These are phyloP conservation scores for Wickerhamiella kazuoi DNA, from an alignment of 805 yeast genomes.

Conservation along the genomic window DNA sequence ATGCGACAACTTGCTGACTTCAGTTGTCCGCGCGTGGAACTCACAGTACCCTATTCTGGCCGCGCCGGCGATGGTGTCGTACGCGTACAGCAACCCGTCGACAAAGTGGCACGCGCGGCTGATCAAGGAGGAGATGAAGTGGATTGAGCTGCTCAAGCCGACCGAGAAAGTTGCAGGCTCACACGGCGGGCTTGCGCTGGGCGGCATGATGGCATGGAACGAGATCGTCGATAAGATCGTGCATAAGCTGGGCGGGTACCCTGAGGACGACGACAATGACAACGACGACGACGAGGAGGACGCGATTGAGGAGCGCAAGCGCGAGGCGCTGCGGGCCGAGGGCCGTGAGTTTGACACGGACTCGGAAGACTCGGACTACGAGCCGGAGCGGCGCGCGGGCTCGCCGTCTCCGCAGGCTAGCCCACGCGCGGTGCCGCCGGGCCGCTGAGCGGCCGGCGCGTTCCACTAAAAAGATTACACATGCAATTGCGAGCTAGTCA, in stretches of 20 bases:
- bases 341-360: slow-evolving; percentile 24
- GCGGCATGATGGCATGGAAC: slow-evolving; percentile 97
- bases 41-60: slow-evolving; percentile 71
- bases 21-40: slow-evolving; percentile 90
- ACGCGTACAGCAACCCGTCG: slow-evolving; percentile 75
- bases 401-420: neutral
- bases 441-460: too few relatives aligned
- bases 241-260: slow-evolving; percentile 46
- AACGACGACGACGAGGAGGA: slow-evolving; percentile 30
- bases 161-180: slow-evolving; percentile 84
- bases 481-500: too few relatives aligned
- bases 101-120: slow-evolving; percentile 68
- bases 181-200: slow-evolving; percentile 97
- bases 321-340: slow-evolving; percentile 10
- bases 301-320: slow-evolving; percentile 20
- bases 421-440: neutral
- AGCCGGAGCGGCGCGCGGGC: neutral
- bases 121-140: slow-evolving; percentile 79
- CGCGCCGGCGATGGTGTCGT: slow-evolving; percentile 93
- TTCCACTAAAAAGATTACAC: too few relatives aligned
- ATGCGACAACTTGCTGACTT: slow-evolving; percentile 81
- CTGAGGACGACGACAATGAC: slow-evolving; percentile 35
- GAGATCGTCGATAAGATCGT: slow-evolving; percentile 80
- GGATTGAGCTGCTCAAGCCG: slow-evolving; percentile 87
- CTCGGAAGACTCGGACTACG: slow-evolving; percentile 34